Evolutionary conservation across 441 rosid species (phyloP).

Genomic region (Rhodomyrtus psidioides): DNA sequence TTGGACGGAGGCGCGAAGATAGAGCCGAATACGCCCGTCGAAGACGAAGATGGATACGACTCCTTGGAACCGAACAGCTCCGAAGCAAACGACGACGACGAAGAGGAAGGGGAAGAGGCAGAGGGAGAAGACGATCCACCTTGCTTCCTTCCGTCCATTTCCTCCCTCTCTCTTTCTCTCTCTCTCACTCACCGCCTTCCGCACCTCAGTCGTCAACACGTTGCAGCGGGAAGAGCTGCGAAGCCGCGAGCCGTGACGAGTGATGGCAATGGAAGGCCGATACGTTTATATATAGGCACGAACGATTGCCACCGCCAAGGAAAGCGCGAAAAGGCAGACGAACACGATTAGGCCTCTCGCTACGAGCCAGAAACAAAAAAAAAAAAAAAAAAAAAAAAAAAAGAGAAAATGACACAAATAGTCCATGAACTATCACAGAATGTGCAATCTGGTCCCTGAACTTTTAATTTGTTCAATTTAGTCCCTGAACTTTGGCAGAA

Average conservation of each 20-base stretch:
- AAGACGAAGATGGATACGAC: slow-evolving; percentile 20
- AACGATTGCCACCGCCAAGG: slow-evolving; percentile 17
- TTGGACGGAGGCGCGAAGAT: slow-evolving; percentile 55
- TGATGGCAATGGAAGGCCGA: background rate
- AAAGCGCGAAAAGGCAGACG: background rate
- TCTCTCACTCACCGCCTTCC: background rate
- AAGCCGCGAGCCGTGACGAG: background rate
- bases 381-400: slow-evolving; percentile 1
- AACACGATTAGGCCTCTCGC: background rate
- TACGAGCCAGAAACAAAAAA: background rate
- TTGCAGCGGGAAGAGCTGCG: background rate
- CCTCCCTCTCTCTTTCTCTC: background rate
- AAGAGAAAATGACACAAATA: too few relatives aligned
- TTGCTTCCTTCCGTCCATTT: slow-evolving; percentile 66
- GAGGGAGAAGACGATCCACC: background rate
- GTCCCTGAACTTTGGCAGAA: too few relatives aligned
- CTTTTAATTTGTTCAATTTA: too few relatives aligned
- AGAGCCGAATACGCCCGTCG: slow-evolving; percentile 54
- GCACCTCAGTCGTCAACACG: background rate
- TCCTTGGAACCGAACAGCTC: slow-evolving; percentile 73
- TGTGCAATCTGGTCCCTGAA: too few relatives aligned
- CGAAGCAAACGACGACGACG: slow-evolving; percentile 47
- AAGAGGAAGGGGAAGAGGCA: background rate
- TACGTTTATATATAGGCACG: background rate
- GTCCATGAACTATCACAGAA: too few relatives aligned